Evolutionary conservation across 805 yeast species (phyloP), one percentile per base, ranked within the genome.

Genomic region (Saccharomycopsis oosterbeekiorum): DNA sequence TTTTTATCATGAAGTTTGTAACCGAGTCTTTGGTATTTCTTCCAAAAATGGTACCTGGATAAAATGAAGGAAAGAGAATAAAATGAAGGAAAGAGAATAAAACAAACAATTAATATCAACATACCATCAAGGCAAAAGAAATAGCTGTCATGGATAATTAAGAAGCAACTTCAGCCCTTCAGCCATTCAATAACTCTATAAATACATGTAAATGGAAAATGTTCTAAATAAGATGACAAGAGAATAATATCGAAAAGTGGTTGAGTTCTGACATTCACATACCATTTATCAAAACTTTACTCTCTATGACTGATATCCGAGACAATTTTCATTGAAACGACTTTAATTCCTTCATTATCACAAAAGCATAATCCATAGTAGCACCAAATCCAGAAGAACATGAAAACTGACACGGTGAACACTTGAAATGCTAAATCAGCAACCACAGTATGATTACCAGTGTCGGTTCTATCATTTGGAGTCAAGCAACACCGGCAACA

Each of bases 391-490:
- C 81, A 79, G 12, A 87, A 71, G 5, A 73, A 29, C 39, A 84
- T 70, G 70, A 88, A 91, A 1, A 84, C 60, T 1, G 79, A 67
- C 86, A 91, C 86, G 5, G 89, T 79, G 4, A 80, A 71, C 4
- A 89, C 92, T 73, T 91, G 97, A 68, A 86, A 78, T 0, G 85
- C 86, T 57, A 91, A 76, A 8, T 97, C 97, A 1, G 80, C 92
- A 56, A 89, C 80, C 85, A 90, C 87, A 57, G 86, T 71, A 68
- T 84, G 76, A 1, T 87, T 77, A n/a, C 93, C 93, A 1, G 29
- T 11, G 15, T n/a, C 55, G 2, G 65, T 43, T n/a, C 36, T 12
- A 40, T 54, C 51, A 26, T 60, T 51, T 15, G 54, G 43, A n/a
- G 53, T 59, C 53, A 70, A 62, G 65, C 63, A 10, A 37, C 65